Conservation (phyloP, 208 protist genomes). For the Trypanosoma rangeli region DNA sequence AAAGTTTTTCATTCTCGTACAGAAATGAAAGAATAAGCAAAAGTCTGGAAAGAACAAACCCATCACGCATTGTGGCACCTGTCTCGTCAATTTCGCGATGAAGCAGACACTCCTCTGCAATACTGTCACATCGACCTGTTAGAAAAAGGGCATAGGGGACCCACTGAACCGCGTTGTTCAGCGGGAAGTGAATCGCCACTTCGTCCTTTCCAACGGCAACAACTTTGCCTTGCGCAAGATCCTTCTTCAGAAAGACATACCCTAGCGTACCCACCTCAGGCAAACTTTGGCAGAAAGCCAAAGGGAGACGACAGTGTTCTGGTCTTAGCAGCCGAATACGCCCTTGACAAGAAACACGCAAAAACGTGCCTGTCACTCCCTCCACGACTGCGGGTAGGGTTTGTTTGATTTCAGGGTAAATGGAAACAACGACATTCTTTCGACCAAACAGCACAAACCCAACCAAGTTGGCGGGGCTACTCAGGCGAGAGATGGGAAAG, state of each 20-base stretch:
- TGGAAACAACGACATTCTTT: conserved; percentile 49
- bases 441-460: conserved; percentile 83
- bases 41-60: conserved; percentile 85
- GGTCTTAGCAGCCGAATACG: conserved; percentile 46
- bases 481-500: conserved; percentile 25
- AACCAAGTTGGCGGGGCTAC: conserved; percentile 29
- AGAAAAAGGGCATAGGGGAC: conserved; percentile 56
- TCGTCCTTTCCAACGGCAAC: conserved; percentile 38
- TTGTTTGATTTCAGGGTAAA: conserved; percentile 58
- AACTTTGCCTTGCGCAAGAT: conserved; percentile 61
- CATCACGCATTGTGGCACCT: conserved; percentile 62
- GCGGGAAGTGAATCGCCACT: conserved; percentile 38
- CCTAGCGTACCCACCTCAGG: conserved; percentile 34
- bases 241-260: conserved; percentile 69
- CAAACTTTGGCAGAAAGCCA: conserved; percentile 35
- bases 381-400: conserved; percentile 45
- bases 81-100: conserved; percentile 33
- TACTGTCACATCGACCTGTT: conserved; percentile 38
- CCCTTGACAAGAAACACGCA: conserved; percentile 37
- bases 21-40: conserved; percentile 82
- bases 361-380: conserved; percentile 47
- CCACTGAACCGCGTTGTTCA: conserved; percentile 27
- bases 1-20: conserved; percentile 75
- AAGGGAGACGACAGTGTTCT: conserved; percentile 79
- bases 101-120: conserved; percentile 63